Evolutionary conservation across 2,329 filamentous ascomycete genomes (phyloP).

Genomic region (Emericellopsis atlantica): DNA sequence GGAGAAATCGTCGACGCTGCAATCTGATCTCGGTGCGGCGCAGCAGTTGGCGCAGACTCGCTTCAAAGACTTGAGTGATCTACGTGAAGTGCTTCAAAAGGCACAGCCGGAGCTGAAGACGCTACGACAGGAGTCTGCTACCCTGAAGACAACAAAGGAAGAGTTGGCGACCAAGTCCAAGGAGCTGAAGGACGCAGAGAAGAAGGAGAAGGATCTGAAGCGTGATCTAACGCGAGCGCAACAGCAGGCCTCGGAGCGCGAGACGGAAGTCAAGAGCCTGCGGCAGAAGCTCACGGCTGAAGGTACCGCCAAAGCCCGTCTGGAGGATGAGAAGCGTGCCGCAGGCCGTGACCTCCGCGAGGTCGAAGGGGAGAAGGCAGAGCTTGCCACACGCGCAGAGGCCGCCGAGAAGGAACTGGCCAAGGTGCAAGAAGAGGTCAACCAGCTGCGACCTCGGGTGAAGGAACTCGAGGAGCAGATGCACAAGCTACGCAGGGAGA

Average conservation of each 20-base stretch:
- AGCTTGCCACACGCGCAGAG: conserved; percentile 62
- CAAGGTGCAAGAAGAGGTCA: conserved; percentile 59
- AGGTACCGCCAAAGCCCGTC: conserved; percentile 53
- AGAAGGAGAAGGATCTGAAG: conserved; percentile 69
- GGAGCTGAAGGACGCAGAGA: conserved; percentile 67
- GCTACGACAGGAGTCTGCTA: conserved; percentile 63
- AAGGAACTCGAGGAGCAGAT: conserved; percentile 63
- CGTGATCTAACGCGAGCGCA: conserved; percentile 60
- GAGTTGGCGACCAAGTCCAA: conserved; percentile 47
- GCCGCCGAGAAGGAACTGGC: conserved; percentile 58
- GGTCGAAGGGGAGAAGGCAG: conserved; percentile 66
- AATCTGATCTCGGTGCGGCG: conserved; percentile 75
- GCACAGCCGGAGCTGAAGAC: conserved; percentile 74
- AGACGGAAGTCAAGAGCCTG: conserved; percentile 63
- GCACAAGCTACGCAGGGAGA: conserved; percentile 54
- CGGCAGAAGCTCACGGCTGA: conserved; percentile 71
- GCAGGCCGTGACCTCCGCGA: conserved; percentile 67
- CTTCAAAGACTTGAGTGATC: conserved; percentile 76
- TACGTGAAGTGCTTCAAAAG: conserved; percentile 70
- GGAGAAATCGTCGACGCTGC: conserved; percentile 52
- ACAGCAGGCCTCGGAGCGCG: conserved; percentile 58
- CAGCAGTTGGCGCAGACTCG: conserved; percentile 76
- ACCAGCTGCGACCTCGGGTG: conserved; percentile 48
- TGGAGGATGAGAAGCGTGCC: conserved; percentile 68
- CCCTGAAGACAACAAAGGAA: conserved; percentile 62